Evolutionary conservation across 805 yeast species (phyloP).

Genomic region (Cyberlindnera sargentensis): DNA sequence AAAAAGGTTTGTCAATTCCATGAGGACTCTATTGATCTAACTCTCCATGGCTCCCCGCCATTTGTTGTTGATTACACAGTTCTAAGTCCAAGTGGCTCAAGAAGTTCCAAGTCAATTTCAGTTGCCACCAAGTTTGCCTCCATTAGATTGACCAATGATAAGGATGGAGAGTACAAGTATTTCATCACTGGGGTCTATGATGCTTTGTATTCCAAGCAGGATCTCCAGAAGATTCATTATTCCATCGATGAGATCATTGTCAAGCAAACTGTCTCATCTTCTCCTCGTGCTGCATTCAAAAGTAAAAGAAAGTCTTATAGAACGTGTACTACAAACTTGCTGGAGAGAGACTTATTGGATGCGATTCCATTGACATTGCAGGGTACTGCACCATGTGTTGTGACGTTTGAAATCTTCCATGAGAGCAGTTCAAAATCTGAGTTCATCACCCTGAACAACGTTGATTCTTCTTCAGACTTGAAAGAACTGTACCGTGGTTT

Average conservation of each 20-base stretch:
- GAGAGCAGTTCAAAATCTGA: constrained; percentile 51
- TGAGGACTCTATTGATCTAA: constrained; percentile 42
- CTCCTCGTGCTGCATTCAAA: constrained; percentile 55
- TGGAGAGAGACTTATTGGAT: constrained; percentile 30
- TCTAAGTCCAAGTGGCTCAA: constrained; percentile 47
- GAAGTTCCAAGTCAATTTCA: constrained; percentile 32
- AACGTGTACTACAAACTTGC: constrained; percentile 38
- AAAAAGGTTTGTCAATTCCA: constrained; percentile 40
- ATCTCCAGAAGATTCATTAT: constrained; percentile 25
- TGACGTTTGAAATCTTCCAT: constrained; percentile 53
- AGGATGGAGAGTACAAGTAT: constrained; percentile 57
- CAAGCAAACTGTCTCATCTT: constrained; percentile 45
- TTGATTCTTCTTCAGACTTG: constrained; percentile 34
- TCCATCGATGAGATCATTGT: constrained; percentile 30
- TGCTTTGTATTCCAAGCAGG: constrained; percentile 43
- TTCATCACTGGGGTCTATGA: constrained; percentile 60
- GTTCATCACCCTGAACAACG: constrained; percentile 35
- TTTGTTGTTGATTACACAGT: constrained; percentile 66
- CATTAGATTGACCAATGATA: constrained; percentile 35
- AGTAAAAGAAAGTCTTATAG: constrained; percentile 41
- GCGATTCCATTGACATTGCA: constrained; percentile 48
- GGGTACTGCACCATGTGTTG: constrained; percentile 57
- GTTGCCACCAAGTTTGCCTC: constrained; percentile 47
- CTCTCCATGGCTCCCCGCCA: constrained; percentile 54
- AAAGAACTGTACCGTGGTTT: constrained; percentile 42